Percentiles rank a stretch among this genome's conserved stretches.
phyloP scores from a whole-genome alignment of 179 eudicot genomes.

The Silene noctiflora region DNA sequence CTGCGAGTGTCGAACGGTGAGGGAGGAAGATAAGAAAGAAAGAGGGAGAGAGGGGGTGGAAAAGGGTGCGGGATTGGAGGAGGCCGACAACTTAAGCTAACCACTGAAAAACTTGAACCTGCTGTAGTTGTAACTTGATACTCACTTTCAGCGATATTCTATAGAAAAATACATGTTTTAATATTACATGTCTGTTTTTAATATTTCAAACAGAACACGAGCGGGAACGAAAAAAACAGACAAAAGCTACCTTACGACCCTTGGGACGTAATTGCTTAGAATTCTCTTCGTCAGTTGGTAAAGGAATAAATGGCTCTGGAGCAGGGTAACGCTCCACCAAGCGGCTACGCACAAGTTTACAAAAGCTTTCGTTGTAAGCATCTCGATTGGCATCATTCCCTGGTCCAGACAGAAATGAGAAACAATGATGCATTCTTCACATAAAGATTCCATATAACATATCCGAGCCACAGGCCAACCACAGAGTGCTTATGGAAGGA shows the following conservation, averaged over 20 bases:
- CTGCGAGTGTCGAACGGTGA: no score
- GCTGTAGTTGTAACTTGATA: neutral
- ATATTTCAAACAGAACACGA: no score
- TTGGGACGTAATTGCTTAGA: slow-evolving; percentile 52
- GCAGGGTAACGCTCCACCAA: slow-evolving; percentile 75
- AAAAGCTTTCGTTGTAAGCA: slow-evolving; percentile 46
- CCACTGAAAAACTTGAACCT: neutral
- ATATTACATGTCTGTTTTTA: neutral
- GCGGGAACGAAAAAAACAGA: neutral
- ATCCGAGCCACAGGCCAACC: neutral
- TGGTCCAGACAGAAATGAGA: slow-evolving; percentile 14
- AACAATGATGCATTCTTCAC: neutral
- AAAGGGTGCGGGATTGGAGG: no score
- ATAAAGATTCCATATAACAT: neutral
- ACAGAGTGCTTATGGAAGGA: neutral
- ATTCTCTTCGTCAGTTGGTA: slow-evolving; percentile 42
- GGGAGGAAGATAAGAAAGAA: no score
- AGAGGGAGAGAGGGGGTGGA: no score
- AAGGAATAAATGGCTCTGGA: slow-evolving; percentile 59
- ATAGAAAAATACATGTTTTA: neutral
- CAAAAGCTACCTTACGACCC: slow-evolving; percentile 19
- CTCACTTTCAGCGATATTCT: neutral
- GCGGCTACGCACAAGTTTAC: slow-evolving; percentile 54
- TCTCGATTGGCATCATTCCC: slow-evolving; percentile 34
- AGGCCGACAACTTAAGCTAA: neutral